Percentiles rank a stretch among this genome's conserved stretches.
phyloP scores from a whole-genome alignment of 2,329 filamentous ascomycete species.

The Alternaria angustiovoidea region DNA sequence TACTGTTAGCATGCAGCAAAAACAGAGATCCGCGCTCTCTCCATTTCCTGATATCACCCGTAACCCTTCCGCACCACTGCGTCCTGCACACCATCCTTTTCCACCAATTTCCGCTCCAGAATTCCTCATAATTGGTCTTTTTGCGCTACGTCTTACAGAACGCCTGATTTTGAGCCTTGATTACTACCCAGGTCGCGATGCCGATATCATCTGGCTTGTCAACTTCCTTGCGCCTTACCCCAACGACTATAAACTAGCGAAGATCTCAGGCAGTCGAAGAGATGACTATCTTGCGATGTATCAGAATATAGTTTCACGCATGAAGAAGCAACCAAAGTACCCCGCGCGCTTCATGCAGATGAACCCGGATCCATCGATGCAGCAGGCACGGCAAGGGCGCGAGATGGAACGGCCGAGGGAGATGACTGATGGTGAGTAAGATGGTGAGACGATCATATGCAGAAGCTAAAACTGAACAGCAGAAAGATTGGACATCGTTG shows the following conservation, averaged over 20 bases:
- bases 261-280: constrained; percentile 21
- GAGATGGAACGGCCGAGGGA: not conserved
- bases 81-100: not conserved
- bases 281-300: constrained; percentile 27
- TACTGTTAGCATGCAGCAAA: constrained; percentile 3
- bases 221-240: constrained; percentile 29
- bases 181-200: constrained; percentile 18
- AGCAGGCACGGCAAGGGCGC: not conserved
- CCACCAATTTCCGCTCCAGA: constrained; percentile 3
- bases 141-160: constrained; percentile 32
- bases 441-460: fast-evolving
- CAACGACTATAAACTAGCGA: constrained; percentile 24
- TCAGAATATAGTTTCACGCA: constrained; percentile 25
- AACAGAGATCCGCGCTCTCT: not conserved
- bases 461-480: constrained; percentile 2
- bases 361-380: constrained; percentile 23
- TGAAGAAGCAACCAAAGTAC: constrained; percentile 34
- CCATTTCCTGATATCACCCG: constrained; percentile 5
- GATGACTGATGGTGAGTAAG: constrained; percentile 29
- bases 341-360: constrained; percentile 33
- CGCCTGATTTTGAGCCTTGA: constrained; percentile 27
- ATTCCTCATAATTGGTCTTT: constrained; percentile 38
- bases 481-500: constrained; percentile 25
- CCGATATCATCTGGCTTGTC: constrained; percentile 31
- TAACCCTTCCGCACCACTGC: not conserved